Evolutionary conservation across 192 early-diverging fungal genomes (phyloP).

Genomic region (Coemansia javaensis): DNA sequence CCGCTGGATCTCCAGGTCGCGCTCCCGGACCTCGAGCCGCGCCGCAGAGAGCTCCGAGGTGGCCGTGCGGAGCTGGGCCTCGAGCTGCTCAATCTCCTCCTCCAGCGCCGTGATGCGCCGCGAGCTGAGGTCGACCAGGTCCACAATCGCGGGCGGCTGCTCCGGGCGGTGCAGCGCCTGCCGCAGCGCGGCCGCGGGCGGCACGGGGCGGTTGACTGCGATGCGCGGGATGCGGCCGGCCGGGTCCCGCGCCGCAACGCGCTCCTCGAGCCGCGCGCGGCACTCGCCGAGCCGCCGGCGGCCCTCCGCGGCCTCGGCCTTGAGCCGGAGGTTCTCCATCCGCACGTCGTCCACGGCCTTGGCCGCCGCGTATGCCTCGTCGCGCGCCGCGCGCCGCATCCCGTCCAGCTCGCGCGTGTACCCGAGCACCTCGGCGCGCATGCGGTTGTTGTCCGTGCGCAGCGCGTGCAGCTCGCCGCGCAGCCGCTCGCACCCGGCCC

Average conservation of each 20-base stretch:
- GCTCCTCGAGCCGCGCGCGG: conserved; percentile 15
- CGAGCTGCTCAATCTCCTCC: conserved; percentile 29
- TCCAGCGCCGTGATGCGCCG: conserved; percentile 37
- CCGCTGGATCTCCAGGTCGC: conserved; percentile 38
- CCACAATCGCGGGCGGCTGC: conserved; percentile 19
- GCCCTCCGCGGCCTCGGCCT: conserved; percentile 24
- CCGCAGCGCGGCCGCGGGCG: not conserved
- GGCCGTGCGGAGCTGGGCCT: conserved; percentile 15
- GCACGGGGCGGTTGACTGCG: conserved; percentile 1
- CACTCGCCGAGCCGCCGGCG: conserved; percentile 18
- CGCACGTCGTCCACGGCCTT: conserved; percentile 27
- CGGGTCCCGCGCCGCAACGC: conserved; percentile 16
- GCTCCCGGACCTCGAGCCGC: conserved; percentile 32
- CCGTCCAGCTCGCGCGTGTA: conserved; percentile 28
- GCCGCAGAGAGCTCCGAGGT: conserved; percentile 18
- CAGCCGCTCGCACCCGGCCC: conserved; percentile 6
- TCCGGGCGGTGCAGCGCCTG: not conserved
- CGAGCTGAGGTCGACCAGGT: conserved; percentile 40
- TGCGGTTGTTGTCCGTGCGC: conserved; percentile 41
- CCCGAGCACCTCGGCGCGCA: conserved; percentile 33
- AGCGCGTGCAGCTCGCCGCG: conserved; percentile 23
- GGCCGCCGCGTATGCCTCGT: conserved; percentile 10
- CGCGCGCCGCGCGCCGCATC: conserved; percentile 21
- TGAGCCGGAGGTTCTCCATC: conserved; percentile 24
- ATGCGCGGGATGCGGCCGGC: conserved; percentile 25